Evolutionary conservation across 2,329 filamentous ascomycete genomes (phyloP), one percentile per base, ranked within the genome.

Genomic region (Ceratocystis alfenasii): DNA sequence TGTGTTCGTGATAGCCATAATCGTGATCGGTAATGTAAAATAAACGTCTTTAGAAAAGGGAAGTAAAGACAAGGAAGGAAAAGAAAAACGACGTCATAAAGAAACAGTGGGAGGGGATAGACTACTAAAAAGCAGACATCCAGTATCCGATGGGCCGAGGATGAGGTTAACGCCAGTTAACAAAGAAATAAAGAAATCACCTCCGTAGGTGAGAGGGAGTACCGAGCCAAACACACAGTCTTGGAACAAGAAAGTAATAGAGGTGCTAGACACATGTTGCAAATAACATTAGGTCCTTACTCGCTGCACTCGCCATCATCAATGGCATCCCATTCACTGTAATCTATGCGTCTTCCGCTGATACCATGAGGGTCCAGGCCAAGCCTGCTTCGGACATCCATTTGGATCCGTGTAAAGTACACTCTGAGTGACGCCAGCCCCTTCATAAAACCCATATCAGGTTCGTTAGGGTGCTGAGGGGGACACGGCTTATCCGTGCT

Each of bases 391-490:
- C 82, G 76, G 41, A 93, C 82, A 69, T 97, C 92, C 70, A 83
- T 84, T 78, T 94, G 87, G 64, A 99, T 96, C 66, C 86, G 84
- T 71, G 92, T 81, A 72, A 99, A 95, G 74, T 96, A 97, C 73
- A 85, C 83, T 66, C 85, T 83, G 70, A 99, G 77, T 2, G 86
- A 90, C 63, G 87, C 81, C 67, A 99, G 76, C 0, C 94, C 94
- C 66, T 92, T 87, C 50, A 99, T 78, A 72, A 97, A 99, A 0
- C 94, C 94, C 33, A 86, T 83, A 70, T 99, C 94, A 5, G 95
- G 86, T 68, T 90, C 87, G 45, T 87, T 78, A 0, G 90, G 89
- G 72, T 95, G 84, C 67, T 84, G 82, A 3, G 94, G 94, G 15
- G 94, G 94, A 71, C 93, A 96, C 3, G 81, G 78, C 71, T 81